Evolutionary conservation across 202 grass and related monocot genomes (phyloP).

Genomic region (Schoenoplectus triqueter): DNA sequence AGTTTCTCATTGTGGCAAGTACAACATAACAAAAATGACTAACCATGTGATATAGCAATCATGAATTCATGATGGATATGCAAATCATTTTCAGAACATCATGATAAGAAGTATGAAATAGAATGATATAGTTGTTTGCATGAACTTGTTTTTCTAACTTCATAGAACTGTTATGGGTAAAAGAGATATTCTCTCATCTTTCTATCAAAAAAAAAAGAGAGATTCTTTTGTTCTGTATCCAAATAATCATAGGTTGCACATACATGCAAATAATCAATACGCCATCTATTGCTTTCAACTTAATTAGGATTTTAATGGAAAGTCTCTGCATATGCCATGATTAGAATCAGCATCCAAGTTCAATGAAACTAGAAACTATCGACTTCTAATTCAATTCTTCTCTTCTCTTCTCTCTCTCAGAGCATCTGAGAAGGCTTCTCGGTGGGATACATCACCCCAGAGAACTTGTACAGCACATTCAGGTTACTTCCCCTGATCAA

Average conservation of each 20-base stretch:
- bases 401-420: constrained; percentile 56
- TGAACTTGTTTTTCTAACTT: not conserved
- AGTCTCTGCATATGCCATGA: not conserved
- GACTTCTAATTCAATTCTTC: not conserved
- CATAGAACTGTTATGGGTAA: too few species aligned
- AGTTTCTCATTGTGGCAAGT: not conserved
- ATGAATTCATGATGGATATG: constrained; percentile 5
- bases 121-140: not conserved
- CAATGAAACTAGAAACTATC: not conserved
- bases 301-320: not conserved
- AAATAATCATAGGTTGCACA: too few species aligned
- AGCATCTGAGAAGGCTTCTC: constrained; percentile 53
- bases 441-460: constrained; percentile 42
- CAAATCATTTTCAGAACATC: not conserved
- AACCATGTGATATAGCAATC: constrained; percentile 19
- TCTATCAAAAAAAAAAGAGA: too few species aligned
- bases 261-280: not conserved
- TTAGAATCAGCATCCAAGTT: constrained; percentile 10
- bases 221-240: too few species aligned
- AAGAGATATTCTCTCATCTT: too few species aligned
- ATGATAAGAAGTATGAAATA: not conserved
- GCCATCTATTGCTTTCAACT: not conserved
- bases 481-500: constrained; percentile 51
- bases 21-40: not conserved
- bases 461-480: constrained; percentile 40